A percentile compares a stretch with the other conserved stretches of the same genome.
Conservation (phyloP, 495 filamentous ascomycete species). For the Aspergillus heteromorphus region DNA sequence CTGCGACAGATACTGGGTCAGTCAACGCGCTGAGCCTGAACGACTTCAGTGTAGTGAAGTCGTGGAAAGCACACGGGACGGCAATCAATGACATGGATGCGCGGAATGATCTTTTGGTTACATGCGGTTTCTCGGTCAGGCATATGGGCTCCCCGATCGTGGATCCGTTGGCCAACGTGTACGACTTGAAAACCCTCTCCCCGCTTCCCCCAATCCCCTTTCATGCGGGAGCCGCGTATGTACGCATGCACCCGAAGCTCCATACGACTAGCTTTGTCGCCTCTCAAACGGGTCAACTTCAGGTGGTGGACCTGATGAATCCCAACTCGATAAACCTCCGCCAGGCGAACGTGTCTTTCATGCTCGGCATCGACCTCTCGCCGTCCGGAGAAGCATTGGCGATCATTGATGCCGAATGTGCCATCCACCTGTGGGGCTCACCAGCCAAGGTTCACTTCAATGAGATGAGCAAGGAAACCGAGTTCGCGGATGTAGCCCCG, state of each 20-base stretch:
- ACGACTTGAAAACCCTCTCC: constrained; percentile 79
- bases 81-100: constrained; percentile 94
- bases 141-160: constrained; percentile 60
- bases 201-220: constrained; percentile 88
- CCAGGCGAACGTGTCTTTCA: constrained; percentile 72
- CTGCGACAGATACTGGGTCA: constrained; percentile 75
- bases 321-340: constrained; percentile 82
- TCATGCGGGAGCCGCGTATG: constrained; percentile 83
- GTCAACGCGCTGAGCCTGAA: constrained; percentile 80
- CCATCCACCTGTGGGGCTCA: constrained; percentile 87
- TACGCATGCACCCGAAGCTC: constrained; percentile 91
- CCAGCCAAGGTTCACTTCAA: constrained; percentile 84
- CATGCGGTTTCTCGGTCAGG: constrained; percentile 85
- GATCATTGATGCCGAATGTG: constrained; percentile 70
- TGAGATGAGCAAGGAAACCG: constrained; percentile 71
- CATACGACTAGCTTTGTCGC: constrained; percentile 87
- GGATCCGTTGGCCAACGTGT: constrained; percentile 89
- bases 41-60: constrained; percentile 70
- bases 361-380: constrained; percentile 76
- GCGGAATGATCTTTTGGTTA: constrained; percentile 83
- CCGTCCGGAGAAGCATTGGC: constrained; percentile 86
- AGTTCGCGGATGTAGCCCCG: constrained; percentile 63
- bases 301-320: constrained; percentile 93
- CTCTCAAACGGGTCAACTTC: constrained; percentile 84
- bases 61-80: constrained; percentile 81